A percentile compares a stretch with the other conserved stretches of the same genome.
Evolutionary conservation across 129 eudicot genomes (phyloP).

Genomic region (Solidago caesia): DNA sequence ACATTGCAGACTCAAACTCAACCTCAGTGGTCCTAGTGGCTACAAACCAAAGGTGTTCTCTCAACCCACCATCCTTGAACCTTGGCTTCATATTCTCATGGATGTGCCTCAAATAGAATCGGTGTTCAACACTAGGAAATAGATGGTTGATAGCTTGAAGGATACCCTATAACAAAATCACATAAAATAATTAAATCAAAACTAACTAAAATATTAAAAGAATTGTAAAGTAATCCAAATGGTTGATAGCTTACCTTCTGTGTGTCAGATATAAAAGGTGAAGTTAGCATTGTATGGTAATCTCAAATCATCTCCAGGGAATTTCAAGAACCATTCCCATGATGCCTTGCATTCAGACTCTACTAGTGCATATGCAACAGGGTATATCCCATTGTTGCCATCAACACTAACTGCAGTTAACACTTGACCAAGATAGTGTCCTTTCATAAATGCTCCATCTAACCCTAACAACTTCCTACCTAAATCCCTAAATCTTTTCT

Average conservation of each 20-base stretch:
- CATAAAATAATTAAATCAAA: too few species aligned
- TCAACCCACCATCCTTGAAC: too few species aligned
- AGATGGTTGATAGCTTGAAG: not conserved
- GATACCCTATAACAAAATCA: not conserved
- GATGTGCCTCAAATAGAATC: not conserved
- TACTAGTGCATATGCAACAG: not conserved
- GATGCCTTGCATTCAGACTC: not conserved
- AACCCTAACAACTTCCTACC: not conserved
- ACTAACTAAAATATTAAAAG: too few species aligned
- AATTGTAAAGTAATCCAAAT: too few species aligned
- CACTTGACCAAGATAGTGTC: not conserved
- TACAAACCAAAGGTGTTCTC: too few species aligned
- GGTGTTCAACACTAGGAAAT: not conserved
- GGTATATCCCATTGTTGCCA: not conserved
- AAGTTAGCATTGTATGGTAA: too few species aligned
- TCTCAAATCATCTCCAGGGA: not conserved
- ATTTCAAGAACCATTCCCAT: not conserved
- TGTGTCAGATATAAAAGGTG: not conserved
- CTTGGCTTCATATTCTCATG: not conserved
- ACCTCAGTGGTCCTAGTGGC: not conserved
- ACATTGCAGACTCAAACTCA: not conserved
- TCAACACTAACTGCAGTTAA: not conserved
- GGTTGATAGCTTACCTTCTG: not conserved
- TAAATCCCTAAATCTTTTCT: not conserved
- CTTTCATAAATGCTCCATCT: not conserved